These are phyloP conservation scores for Thalassiosira livingstoniorum DNA, from an alignment of 352 stramenopile genomes.

Conservation along the genomic window DNA sequence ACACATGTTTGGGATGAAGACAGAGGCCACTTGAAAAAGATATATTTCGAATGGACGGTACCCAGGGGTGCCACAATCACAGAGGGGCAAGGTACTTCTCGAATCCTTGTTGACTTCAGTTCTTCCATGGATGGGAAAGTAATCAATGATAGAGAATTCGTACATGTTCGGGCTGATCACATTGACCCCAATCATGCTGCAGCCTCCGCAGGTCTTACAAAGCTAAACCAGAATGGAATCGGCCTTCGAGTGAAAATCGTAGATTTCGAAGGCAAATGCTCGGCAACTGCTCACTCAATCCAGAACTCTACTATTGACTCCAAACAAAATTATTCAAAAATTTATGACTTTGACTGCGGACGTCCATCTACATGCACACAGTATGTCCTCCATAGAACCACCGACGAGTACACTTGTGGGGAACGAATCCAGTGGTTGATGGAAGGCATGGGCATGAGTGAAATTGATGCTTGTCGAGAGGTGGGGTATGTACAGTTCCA, in stretches of 20 bases:
- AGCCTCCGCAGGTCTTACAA: constrained; percentile 21
- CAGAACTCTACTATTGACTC: background rate
- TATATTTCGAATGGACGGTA: constrained; percentile 39
- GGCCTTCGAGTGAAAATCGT: constrained; percentile 31
- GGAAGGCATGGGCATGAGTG: constrained; percentile 17
- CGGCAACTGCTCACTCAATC: too few relatives aligned
- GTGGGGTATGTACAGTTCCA: constrained; percentile 33
- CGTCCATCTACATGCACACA: constrained; percentile 25
- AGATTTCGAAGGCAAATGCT: constrained; percentile 33
- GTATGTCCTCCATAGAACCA: constrained; percentile 35
- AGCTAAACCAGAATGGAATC: constrained; percentile 30
- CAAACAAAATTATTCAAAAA: too few relatives aligned
- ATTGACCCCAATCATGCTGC: background rate
- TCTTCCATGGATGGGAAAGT: constrained; percentile 7
- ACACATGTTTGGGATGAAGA: constrained; percentile 5
- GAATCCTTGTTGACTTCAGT: constrained; percentile 29
- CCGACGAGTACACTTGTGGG: constrained; percentile 38
- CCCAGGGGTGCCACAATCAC: constrained; percentile 38
- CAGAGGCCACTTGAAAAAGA: background rate
- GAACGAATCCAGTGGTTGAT: constrained; percentile 49
- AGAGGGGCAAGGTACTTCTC: constrained; percentile 29
- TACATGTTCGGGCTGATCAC: constrained; percentile 15
- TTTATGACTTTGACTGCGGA: constrained; percentile 45
- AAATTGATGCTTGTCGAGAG: constrained; percentile 34
- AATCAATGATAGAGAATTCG: constrained; percentile 23